These are phyloP conservation scores for Hymenoscyphus repandus DNA, from an alignment of 2,329 filamentous ascomycete genomes.

Conservation along the genomic window DNA sequence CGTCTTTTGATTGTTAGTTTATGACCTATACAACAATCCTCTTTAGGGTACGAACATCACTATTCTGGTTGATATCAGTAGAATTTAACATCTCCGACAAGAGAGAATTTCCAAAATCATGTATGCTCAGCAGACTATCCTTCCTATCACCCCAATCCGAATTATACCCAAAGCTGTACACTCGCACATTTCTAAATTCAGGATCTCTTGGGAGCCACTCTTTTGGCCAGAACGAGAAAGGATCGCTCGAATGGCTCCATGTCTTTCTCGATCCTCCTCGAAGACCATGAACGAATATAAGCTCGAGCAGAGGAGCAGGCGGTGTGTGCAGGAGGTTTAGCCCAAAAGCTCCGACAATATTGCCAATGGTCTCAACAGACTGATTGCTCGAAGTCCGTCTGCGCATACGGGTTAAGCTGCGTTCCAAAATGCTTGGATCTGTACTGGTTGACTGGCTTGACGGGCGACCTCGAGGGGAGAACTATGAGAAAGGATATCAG, in stretches of 20 bases:
- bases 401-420: too few relatives aligned
- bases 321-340: constrained; percentile 11
- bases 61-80: not conserved
- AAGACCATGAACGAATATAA: constrained; percentile 39
- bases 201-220: constrained; percentile 32
- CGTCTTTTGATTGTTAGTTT: constrained; percentile 6
- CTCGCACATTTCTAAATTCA: constrained; percentile 30
- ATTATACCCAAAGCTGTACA: constrained; percentile 34
- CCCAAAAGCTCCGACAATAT: not conserved
- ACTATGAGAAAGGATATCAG: too few relatives aligned
- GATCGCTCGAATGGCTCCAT: constrained; percentile 28
- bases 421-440: too few relatives aligned
- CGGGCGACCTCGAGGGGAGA: too few relatives aligned
- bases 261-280: constrained; percentile 34
- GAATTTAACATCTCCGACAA: constrained; percentile 24
- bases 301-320: constrained; percentile 31
- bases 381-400: too few relatives aligned
- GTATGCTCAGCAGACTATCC: constrained; percentile 18
- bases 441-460: too few relatives aligned
- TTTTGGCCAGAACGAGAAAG: constrained; percentile 31
- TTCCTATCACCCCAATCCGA: constrained; percentile 28
- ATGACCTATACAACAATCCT: too few relatives aligned
- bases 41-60: too few relatives aligned
- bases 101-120: constrained; percentile 30
- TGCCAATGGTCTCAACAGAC: too few relatives aligned